Conservation (phyloP, 345 rosid genomes). For the Eucalyptus tenuipes region DNA sequence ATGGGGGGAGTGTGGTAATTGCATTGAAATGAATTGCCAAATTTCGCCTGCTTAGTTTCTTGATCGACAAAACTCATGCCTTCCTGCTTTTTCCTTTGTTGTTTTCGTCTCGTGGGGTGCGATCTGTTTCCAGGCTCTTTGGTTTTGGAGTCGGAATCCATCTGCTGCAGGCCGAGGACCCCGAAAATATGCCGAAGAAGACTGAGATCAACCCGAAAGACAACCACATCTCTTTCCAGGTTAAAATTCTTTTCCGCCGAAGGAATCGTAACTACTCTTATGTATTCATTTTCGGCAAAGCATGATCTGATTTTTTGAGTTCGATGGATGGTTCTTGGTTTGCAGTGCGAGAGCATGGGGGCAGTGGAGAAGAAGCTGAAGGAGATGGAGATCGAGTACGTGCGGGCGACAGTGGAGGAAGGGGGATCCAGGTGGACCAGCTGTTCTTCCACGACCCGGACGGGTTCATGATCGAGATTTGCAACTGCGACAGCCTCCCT, state of each 20-base stretch:
- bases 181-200: neutral
- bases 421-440: constrained; percentile 79
- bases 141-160: constrained; percentile 7
- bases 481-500: constrained; percentile 78
- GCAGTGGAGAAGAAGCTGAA: constrained; percentile 64
- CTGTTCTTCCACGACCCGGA: constrained; percentile 93
- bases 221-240: constrained; percentile 12
- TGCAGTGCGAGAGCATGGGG: constrained; percentile 77
- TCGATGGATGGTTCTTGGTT: neutral
- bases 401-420: constrained; percentile 59
- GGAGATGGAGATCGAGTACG: constrained; percentile 48
- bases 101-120: neutral
- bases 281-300: too few species aligned
- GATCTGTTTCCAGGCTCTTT: neutral
- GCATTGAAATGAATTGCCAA: neutral
- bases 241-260: neutral
- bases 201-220: constrained; percentile 4
- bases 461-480: constrained; percentile 89
- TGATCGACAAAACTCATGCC: neutral
- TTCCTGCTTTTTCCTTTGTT: neutral
- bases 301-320: neutral
- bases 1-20: neutral
- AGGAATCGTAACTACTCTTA: neutral
- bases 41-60: neutral
- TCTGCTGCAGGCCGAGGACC: constrained; percentile 3